Evolutionary conservation across 345 rosid genomes (phyloP).

Genomic region (Sonneratia caseolaris): DNA sequence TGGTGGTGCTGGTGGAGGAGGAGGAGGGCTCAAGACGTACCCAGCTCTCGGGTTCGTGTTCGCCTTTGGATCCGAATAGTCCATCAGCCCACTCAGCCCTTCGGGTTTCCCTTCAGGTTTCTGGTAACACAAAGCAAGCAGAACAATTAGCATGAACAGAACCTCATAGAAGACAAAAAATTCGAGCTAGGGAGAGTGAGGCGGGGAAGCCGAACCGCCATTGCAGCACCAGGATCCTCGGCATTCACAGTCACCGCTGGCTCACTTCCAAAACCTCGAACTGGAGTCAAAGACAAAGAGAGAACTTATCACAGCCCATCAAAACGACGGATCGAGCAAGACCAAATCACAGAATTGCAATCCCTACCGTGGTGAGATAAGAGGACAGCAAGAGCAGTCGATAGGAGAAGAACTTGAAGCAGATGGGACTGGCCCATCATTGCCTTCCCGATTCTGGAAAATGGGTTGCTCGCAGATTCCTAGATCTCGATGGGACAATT

Average conservation of each 20-base stretch:
- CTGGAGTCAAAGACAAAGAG: background rate
- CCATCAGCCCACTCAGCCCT: conserved; percentile 29
- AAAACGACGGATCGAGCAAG: background rate
- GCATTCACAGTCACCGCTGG: background rate
- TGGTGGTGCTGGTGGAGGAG: conserved; percentile 4
- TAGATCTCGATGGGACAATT: background rate
- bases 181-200: too few species aligned
- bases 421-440: conserved; percentile 27
- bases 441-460: conserved; percentile 16
- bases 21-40: conserved; percentile 27
- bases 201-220: too few species aligned
- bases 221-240: background rate
- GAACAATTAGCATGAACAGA: too few species aligned
- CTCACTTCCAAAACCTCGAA: background rate
- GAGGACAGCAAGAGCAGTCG: conserved; percentile 26
- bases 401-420: conserved; percentile 16
- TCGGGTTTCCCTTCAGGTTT: conserved; percentile 1
- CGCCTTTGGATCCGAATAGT: conserved; percentile 36
- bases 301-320: background rate
- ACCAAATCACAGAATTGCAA: background rate
- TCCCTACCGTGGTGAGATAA: conserved; percentile 24
- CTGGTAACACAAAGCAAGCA: too few species aligned
- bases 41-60: conserved; percentile 43
- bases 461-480: conserved; percentile 20
- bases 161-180: too few species aligned